Evolutionary conservation across 176 grass and related monocot genomes (phyloP).

Genomic region (Tuctoria greenei): DNA sequence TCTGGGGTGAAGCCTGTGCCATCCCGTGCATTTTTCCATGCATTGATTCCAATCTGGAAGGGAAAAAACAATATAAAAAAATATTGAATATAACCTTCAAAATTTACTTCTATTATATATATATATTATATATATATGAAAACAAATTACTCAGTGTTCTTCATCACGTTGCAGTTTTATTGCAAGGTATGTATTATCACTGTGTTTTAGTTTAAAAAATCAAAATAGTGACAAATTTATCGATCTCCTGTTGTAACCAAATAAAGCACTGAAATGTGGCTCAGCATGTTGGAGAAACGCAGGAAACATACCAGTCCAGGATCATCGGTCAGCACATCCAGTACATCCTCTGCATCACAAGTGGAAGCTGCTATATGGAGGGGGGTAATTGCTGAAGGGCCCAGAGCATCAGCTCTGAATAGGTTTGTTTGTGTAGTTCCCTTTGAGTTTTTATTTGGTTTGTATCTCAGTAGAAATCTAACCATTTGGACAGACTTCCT

Average conservation of each 20-base stretch:
- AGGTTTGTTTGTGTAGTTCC: conserved; percentile 50
- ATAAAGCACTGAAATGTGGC: neutral
- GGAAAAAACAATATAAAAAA: conserved; percentile 6
- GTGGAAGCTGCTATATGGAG: conserved; percentile 89
- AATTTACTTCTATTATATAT: neutral
- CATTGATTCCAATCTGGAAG: conserved; percentile 72
- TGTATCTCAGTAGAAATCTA: conserved; percentile 70
- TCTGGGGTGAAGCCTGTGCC: conserved; percentile 65
- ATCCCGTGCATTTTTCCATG: conserved; percentile 69
- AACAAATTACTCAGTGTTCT: neutral
- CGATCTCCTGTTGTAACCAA: neutral
- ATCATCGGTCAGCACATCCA: conserved; percentile 88
- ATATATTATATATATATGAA: neutral
- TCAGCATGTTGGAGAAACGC: neutral
- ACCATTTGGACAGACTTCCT: conserved; percentile 73
- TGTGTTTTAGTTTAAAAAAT: conserved; percentile 2
- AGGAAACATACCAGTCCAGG: conserved; percentile 72
- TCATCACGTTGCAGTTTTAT: conserved; percentile 1
- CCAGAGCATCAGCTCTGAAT: conserved; percentile 78
- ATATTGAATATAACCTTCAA: conserved; percentile 21
- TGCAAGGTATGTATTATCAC: neutral
- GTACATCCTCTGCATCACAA: conserved; percentile 58
- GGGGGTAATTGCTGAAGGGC: conserved; percentile 67
- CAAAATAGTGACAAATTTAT: neutral
- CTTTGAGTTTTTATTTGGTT: conserved; percentile 33